Evolutionary conservation across 176 grass and related monocot genomes (phyloP).

Genomic region (Oropetium thomaeum): DNA sequence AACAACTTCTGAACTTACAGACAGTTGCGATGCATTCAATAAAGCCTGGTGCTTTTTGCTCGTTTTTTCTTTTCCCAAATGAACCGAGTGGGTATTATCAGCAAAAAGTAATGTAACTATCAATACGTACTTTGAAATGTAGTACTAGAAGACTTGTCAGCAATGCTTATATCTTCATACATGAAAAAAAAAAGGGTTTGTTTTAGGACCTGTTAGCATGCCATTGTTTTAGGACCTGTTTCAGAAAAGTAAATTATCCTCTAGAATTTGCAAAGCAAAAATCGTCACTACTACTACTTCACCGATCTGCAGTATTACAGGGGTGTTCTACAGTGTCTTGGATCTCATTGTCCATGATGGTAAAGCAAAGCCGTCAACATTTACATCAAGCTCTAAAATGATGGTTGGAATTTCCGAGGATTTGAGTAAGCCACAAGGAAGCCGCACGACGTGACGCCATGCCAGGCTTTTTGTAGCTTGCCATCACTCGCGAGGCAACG

Average conservation of each 20-base stretch:
- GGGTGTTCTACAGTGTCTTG: neutral
- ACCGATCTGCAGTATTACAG: neutral
- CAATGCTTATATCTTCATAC: too few relatives aligned
- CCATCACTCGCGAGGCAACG: constrained; percentile 10
- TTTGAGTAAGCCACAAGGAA: constrained; percentile 30
- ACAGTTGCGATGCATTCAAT: neutral
- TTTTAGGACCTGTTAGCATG: too few relatives aligned
- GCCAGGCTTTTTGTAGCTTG: constrained; percentile 3
- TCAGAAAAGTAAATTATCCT: too few relatives aligned
- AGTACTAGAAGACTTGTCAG: too few relatives aligned
- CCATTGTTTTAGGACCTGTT: too few relatives aligned
- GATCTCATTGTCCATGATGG: constrained; percentile 12
- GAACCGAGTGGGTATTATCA: too few relatives aligned
- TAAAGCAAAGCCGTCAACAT: constrained; percentile 5
- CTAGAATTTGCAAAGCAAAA: too few relatives aligned
- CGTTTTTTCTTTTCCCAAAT: neutral
- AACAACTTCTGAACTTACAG: neutral
- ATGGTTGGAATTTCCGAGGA: constrained; percentile 29
- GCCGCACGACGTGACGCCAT: neutral
- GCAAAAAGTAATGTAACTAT: too few relatives aligned
- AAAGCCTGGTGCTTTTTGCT: neutral
- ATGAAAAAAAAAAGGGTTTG: too few relatives aligned
- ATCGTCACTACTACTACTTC: too few relatives aligned
- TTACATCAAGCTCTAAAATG: constrained; percentile 19
- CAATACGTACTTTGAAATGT: too few relatives aligned